These are phyloP conservation scores for Hortiboletus rubellus DNA, from an alignment of 1,284 basidiomycete species.

Conservation along the genomic window DNA sequence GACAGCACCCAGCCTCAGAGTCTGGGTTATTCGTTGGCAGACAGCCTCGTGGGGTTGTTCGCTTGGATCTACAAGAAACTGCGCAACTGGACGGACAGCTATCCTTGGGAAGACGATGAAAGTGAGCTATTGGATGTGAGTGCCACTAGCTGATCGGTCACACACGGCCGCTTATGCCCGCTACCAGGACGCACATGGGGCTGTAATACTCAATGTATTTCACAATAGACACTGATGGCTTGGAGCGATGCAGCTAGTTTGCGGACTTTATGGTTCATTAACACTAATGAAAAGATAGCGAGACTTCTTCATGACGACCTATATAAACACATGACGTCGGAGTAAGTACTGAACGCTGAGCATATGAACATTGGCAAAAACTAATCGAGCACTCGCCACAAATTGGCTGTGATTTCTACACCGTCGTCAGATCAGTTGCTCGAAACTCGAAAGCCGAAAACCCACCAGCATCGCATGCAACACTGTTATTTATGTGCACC, in stretches of 20 bases:
- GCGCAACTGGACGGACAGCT: slow-evolving; percentile 50
- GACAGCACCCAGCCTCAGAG: slow-evolving; percentile 57
- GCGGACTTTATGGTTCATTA: no score
- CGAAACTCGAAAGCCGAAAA: neutral
- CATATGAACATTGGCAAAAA: neutral
- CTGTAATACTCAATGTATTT: no score
- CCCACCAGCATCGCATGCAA: neutral
- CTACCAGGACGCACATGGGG: no score
- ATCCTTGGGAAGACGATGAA: slow-evolving; percentile 54
- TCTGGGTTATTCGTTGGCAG: slow-evolving; percentile 53
- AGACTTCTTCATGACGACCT: neutral
- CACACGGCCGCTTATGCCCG: no score
- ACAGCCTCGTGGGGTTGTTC: slow-evolving; percentile 58
- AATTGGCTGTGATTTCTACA: neutral
- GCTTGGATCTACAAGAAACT: slow-evolving; percentile 65
- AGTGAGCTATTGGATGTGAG: slow-evolving; percentile 24
- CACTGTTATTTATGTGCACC: neutral
- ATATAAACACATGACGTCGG: neutral
- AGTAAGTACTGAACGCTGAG: neutral
- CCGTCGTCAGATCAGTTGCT: neutral
- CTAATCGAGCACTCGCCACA: neutral
- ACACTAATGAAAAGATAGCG: no score
- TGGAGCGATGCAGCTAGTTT: no score
- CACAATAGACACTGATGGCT: no score
- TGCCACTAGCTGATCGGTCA: no score